These are phyloP conservation scores for Ambrosia trifida DNA, from an alignment of 129 eudicot species.

Conservation along the genomic window DNA sequence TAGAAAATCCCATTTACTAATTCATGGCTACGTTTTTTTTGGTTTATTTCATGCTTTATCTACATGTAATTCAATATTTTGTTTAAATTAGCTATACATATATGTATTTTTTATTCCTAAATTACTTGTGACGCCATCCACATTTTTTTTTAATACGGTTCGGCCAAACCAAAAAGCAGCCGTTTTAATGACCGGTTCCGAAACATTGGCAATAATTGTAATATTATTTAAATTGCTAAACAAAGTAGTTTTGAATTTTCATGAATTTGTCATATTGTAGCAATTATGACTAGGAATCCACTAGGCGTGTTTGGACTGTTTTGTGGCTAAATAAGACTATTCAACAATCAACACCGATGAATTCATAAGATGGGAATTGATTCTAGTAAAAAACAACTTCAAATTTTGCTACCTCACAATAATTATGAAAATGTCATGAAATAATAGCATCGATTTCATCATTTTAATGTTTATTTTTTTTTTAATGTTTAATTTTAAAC, in stretches of 20 bases:
- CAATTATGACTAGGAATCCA: not conserved
- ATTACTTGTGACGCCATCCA: not conserved
- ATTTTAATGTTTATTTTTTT: too few species aligned
- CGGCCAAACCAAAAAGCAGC: too few species aligned
- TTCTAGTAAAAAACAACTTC: not conserved
- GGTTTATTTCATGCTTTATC: not conserved
- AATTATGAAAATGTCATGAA: not conserved
- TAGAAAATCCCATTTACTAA: too few species aligned
- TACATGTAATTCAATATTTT: not conserved
- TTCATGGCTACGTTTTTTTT: too few species aligned
- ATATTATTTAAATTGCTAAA: too few species aligned
- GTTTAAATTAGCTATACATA: too few species aligned
- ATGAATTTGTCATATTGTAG: not conserved
- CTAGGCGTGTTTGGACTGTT: not conserved
- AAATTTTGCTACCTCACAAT: not conserved
- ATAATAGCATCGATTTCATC: not conserved
- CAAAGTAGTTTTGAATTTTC: not conserved
- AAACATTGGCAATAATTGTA: not conserved
- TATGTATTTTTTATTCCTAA: not conserved
- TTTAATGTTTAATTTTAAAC: too few species aligned
- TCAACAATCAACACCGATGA: constrained; percentile 9
- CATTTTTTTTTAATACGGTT: too few species aligned
- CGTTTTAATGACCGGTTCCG: not conserved
- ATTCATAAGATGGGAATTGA: not conserved
- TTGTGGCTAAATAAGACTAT: not conserved